Conservation (phyloP, 108 stramenopile species). For the Phaeodactylum tricornutum region DNA sequence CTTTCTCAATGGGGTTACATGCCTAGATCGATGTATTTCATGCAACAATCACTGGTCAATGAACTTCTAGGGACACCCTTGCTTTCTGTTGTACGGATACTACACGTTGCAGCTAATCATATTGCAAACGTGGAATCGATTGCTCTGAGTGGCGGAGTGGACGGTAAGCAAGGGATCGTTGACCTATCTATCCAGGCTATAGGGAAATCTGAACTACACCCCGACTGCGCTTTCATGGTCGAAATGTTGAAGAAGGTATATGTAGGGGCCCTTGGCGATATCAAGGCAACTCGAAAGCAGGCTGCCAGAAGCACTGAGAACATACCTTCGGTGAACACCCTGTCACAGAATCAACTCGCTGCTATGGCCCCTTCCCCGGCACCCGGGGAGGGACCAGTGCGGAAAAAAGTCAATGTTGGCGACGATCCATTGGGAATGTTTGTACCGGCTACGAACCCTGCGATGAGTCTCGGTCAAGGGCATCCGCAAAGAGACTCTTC, state of each 20-base stretch:
- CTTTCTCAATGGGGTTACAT: constrained; percentile 53
- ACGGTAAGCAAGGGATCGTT: constrained; percentile 30
- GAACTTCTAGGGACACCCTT: constrained; percentile 31
- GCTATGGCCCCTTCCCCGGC: constrained; percentile 54
- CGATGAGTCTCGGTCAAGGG: too few relatives aligned
- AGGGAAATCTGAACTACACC: constrained; percentile 21
- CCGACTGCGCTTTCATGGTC: constrained; percentile 49
- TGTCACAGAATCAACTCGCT: too few relatives aligned
- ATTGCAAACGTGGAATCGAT: constrained; percentile 44
- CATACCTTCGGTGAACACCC: too few relatives aligned
- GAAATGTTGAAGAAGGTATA: constrained; percentile 49
- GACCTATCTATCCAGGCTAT: constrained; percentile 26
- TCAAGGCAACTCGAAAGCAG: constrained; percentile 15
- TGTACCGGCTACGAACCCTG: not conserved
- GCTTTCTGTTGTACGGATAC: constrained; percentile 35
- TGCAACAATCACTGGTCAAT: constrained; percentile 17
- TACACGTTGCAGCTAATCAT: constrained; percentile 41
- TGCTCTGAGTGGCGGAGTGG: constrained; percentile 16
- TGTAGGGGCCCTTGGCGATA: constrained; percentile 41
- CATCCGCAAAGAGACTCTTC: too few relatives aligned
- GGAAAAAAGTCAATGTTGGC: constrained; percentile 19
- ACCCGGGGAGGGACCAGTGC: constrained; percentile 38
- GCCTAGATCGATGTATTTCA: constrained; percentile 18
- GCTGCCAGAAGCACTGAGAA: not conserved
- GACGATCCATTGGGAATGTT: constrained; percentile 39